Percentiles rank a stretch among this genome's conserved stretches.
Evolutionary conservation across 805 yeast species (phyloP).

Genomic region (Myxozyma neotropica): DNA sequence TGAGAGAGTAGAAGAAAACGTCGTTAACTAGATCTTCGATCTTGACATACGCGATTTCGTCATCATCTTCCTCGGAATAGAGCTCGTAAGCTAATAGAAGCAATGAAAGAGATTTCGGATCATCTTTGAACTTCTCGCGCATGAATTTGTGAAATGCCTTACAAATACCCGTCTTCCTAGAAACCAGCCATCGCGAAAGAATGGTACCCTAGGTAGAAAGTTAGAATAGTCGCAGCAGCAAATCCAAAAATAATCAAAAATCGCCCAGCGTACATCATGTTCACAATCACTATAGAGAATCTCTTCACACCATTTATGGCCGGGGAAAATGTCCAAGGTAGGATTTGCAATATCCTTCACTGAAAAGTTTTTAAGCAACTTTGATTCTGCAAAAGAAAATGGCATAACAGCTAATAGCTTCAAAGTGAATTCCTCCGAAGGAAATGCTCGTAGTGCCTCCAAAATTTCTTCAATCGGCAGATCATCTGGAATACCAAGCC

Average conservation of each 20-base stretch:
- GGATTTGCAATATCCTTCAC: neutral
- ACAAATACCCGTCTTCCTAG: neutral
- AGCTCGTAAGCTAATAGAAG: neutral
- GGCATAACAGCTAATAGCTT: neutral
- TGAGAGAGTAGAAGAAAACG: constrained; percentile 5
- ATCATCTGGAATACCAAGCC: neutral
- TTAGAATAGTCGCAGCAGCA: neutral
- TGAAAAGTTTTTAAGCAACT: neutral
- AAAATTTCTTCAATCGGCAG: neutral
- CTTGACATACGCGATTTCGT: neutral
- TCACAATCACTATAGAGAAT: constrained; percentile 2
- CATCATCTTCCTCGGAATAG: neutral
- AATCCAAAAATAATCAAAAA: neutral
- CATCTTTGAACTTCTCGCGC: neutral
- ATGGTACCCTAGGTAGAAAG: neutral
- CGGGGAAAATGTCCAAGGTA: neutral
- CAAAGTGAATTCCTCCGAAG: neutral
- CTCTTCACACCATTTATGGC: constrained; percentile 5
- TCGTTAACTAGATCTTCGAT: constrained; percentile 6
- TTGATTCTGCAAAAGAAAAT: neutral
- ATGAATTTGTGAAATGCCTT: neutral
- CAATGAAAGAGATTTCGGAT: neutral
- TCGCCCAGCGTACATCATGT: neutral
- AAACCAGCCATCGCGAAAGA: neutral
- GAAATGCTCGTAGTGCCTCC: neutral